Conservation (phyloP, 2,329 filamentous ascomycete genomes). For the Verticillium longisporum region DNA sequence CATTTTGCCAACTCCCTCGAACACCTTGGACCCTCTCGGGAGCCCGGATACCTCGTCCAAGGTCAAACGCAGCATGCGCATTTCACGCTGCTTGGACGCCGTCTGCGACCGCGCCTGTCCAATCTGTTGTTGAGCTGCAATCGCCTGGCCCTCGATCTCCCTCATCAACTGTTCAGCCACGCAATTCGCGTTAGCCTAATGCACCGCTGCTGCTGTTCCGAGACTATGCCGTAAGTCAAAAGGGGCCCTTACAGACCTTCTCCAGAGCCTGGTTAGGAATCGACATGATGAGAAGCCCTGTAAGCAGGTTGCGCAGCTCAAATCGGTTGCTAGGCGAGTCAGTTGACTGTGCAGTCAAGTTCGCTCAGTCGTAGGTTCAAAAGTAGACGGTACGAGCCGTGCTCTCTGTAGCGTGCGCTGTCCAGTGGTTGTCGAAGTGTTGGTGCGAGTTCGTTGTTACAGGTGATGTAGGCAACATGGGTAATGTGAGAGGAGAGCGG, state of each 20-base stretch:
- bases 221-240: neutral
- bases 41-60: slow-evolving; percentile 74
- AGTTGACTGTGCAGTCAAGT: too few species aligned
- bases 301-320: slow-evolving; percentile 13
- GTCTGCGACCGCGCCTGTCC: slow-evolving; percentile 79
- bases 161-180: slow-evolving; percentile 63
- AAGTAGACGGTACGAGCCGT: too few species aligned
- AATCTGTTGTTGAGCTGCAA: slow-evolving; percentile 88
- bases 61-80: slow-evolving; percentile 82
- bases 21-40: slow-evolving; percentile 70
- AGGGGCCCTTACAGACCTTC: slow-evolving; percentile 54
- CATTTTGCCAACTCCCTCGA: slow-evolving; percentile 98
- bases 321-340: too few species aligned
- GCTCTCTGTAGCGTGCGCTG: too few species aligned
- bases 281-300: slow-evolving; percentile 57
- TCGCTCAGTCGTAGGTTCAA: too few species aligned
- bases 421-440: too few species aligned
- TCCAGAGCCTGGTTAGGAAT: slow-evolving; percentile 91
- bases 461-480: too few species aligned
- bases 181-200: neutral
- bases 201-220: too few species aligned
- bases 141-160: slow-evolving; percentile 88
- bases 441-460: too few species aligned
- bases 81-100: slow-evolving; percentile 77
- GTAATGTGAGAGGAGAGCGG: slow-evolving; percentile 27